phyloP scores from a whole-genome alignment of 129 eudicot genomes.

The Glebionis coronaria region DNA sequence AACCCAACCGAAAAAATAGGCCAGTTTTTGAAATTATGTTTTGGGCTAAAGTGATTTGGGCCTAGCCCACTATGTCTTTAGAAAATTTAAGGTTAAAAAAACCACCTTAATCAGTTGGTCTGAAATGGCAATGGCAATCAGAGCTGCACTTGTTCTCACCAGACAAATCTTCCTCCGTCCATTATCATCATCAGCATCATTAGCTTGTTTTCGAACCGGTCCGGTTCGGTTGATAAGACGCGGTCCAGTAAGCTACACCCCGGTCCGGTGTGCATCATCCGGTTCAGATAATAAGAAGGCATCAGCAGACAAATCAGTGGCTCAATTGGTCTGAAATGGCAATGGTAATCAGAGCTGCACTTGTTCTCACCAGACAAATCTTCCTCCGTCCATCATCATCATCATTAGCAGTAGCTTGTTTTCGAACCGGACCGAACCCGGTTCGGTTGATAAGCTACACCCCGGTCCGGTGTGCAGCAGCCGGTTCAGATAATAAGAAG shows the following conservation, averaged over 20 bases:
- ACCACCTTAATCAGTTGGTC: too few species aligned
- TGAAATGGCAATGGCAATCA: conserved; percentile 65
- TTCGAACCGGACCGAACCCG: conserved; percentile 20
- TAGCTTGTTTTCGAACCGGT: conserved; percentile 16
- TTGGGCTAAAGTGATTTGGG: too few species aligned
- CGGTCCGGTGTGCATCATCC: conserved; percentile 48
- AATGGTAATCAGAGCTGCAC: conserved; percentile 58
- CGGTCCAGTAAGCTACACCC: conserved; percentile 42
- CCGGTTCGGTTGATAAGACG: conserved; percentile 22
- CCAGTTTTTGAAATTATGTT: too few species aligned
- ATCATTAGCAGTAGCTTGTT: too few species aligned
- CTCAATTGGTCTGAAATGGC: too few species aligned
- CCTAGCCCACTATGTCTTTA: too few species aligned
- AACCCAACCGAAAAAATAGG: too few species aligned
- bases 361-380: conserved; percentile 23
- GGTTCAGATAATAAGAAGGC: conserved; percentile 53
- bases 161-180: too few species aligned
- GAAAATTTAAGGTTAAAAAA: too few species aligned
- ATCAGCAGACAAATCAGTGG: too few species aligned
- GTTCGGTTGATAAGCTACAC: conserved; percentile 29
- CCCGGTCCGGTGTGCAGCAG: conserved; percentile 48
- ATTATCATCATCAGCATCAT: too few species aligned
- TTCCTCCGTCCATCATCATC: too few species aligned
- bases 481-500: conserved; percentile 51
- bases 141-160: conserved; percentile 28